Evolutionary conservation across 75 land plant genomes (phyloP), one percentile per base, ranked within the genome.

Genomic region (Isoetes taiwanensis): DNA sequence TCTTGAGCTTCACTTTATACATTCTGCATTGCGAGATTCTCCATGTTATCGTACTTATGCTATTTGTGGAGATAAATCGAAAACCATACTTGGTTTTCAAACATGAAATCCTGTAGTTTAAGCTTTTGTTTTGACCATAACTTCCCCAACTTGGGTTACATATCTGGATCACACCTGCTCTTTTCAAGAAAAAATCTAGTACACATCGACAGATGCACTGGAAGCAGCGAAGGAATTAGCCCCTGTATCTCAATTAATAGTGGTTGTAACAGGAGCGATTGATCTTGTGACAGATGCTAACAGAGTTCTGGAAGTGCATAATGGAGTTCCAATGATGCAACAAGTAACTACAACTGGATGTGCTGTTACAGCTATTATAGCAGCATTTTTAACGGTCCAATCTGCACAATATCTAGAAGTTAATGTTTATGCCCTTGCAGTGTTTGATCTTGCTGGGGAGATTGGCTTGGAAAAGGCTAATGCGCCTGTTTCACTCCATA

Each of bases 301-400:
- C 37, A 57, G 75, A 38, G 72, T 79, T 3, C 42, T 86, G 21
- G 76, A 83, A 16, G 87, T 71, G 25, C 65, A 72, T 43, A 91
- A 91, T 59, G 97, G 97, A 16, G 97, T 86, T 14, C 53, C 88
- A 29, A 69, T 91, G 72, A 52, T 91, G 78, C 94, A 91, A 54
- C 61, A 70, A 58, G 86, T 91, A 32, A 91, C 97, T n/a, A 88
- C 88, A 3, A 83, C 88, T 0, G 94, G 97, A 9, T 91, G 97
- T 41, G 78, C 94, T 2, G 94, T 86, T 28, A 83, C 97, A 4
- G 87, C 97, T 9, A 73, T 86, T 17, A 86, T 91, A 56, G 77
- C 97, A 32, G 88, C 94, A 5, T 91, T 91, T 61, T 71, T 80
- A 56, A 78, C 97, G 9, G 69, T 76, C 17, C 63, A 83, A 21